Evolutionary conservation across 495 filamentous ascomycete genomes (phyloP), one percentile per base, ranked within the genome.

Genomic region (Penicillium psychrofluorescens): DNA sequence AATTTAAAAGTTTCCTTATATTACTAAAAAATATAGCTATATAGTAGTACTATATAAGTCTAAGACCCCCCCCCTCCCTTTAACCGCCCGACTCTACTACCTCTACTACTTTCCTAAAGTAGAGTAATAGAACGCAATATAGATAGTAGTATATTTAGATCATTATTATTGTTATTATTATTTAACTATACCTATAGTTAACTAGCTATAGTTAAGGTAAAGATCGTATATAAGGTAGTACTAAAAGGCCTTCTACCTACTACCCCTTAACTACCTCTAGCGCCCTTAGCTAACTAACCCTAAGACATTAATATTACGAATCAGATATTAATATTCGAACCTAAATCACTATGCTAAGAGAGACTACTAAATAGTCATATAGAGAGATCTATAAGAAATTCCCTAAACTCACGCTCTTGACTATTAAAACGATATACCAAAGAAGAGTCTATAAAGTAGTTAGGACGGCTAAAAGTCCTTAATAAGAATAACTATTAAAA

Each of bases 381-480:
- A 7, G 30, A 7, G 7, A 32, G 11, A 32, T 32, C 30, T 11
- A 32, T 11, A 11, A 7, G 11, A 32, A 32, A 32, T 32, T 7
- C 11, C 30, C 30, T 7, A 11, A 32, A 7, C 30, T 32, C 11
- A 7, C 30, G 30, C 30, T 32, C 7, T 32, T 32, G 11, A 32
- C 30, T 32, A 32, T 32, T 32, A 32, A 32, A 32, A 32, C 11
- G 30, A 32, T 11, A 7, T 32, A 32, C 11, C 11, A 32, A 32
- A 11, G 30, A 32, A 32, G 41, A 12, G 37, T 38, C 29, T 61
- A 49, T 44, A 37, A 51, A 10, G 46, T 15, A 13, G 40, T 40
- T 5, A 58, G 42, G 42, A 46, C 43, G 36, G 12, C 49, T 40
- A 12, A 43, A 37, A 8, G 47, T 46, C 43, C 40, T 51, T 42